Evolutionary conservation across 2,329 filamentous ascomycete genomes (phyloP).

Genomic region (Alternaria longipes): DNA sequence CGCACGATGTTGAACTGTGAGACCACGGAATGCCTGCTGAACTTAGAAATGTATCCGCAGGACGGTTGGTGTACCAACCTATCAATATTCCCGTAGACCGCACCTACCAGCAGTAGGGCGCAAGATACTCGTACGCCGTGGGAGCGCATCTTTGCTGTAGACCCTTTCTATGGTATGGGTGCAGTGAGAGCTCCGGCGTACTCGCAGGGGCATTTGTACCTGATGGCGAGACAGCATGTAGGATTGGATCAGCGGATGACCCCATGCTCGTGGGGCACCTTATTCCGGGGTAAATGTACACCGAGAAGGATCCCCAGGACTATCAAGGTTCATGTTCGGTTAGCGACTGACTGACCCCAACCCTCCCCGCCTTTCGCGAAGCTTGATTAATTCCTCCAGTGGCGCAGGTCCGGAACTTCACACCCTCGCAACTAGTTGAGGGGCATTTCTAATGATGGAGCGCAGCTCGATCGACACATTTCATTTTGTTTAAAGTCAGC

Average conservation of each 20-base stretch:
- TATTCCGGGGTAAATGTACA: slow-evolving; percentile 25
- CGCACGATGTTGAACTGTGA: slow-evolving; percentile 34
- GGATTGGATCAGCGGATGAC: neutral
- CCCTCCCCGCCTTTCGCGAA: slow-evolving; percentile 2
- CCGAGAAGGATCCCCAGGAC: slow-evolving; percentile 18
- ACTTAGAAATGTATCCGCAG: neutral
- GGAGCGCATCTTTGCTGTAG: neutral
- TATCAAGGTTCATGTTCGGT: slow-evolving; percentile 12
- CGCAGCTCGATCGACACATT: too few relatives aligned
- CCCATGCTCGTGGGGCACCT: neutral
- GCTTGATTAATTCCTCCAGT: slow-evolving; percentile 2
- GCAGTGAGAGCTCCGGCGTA: neutral
- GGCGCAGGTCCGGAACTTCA: neutral
- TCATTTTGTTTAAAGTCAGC: too few relatives aligned
- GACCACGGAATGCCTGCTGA: slow-evolving; percentile 24
- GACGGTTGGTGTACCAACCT: slow-evolving; percentile 10
- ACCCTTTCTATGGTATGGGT: neutral
- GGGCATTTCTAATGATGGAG: too few relatives aligned
- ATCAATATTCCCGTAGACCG: slow-evolving; percentile 23
- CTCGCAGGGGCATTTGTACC: neutral
- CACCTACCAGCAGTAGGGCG: slow-evolving; percentile 3
- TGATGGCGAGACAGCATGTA: neutral
- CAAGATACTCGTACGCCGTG: neutral
- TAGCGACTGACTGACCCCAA: neutral
- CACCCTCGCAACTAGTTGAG: too few relatives aligned